A percentile compares a stretch with the other conserved stretches of the same genome.
Conservation (phyloP, 345 rosid genomes). For the Corchorus capsularis region DNA sequence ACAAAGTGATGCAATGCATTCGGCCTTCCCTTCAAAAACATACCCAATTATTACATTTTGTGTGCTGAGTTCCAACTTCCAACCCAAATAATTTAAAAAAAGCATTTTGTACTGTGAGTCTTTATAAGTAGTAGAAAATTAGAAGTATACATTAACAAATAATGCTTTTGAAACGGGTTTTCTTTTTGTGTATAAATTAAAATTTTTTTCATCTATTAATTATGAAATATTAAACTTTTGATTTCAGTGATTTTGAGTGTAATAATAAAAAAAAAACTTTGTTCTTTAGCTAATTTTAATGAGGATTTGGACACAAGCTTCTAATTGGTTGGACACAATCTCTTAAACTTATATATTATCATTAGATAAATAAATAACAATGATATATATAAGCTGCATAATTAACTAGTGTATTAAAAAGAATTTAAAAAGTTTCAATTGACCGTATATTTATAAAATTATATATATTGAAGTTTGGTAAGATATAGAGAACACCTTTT, state of each 20-base stretch:
- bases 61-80: neutral
- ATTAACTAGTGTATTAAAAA: neutral
- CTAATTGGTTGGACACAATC: neutral
- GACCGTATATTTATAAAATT: no score
- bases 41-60: neutral
- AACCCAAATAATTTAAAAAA: neutral
- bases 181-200: no score
- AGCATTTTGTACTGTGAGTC: neutral
- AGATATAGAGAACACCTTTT: neutral
- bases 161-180: neutral
- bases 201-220: no score
- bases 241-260: no score
- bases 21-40: neutral
- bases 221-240: no score
- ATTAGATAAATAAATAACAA: neutral
- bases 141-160: neutral
- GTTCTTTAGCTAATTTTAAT: neutral
- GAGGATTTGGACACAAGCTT: neutral
- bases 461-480: neutral
- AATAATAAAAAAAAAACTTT: neutral
- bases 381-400: no score
- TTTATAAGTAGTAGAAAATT: neutral
- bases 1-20: constrained; percentile 25
- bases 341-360: neutral
- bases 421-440: neutral